These are phyloP conservation scores for Candida michaelii DNA, from an alignment of 805 yeast species.

Conservation along the genomic window DNA sequence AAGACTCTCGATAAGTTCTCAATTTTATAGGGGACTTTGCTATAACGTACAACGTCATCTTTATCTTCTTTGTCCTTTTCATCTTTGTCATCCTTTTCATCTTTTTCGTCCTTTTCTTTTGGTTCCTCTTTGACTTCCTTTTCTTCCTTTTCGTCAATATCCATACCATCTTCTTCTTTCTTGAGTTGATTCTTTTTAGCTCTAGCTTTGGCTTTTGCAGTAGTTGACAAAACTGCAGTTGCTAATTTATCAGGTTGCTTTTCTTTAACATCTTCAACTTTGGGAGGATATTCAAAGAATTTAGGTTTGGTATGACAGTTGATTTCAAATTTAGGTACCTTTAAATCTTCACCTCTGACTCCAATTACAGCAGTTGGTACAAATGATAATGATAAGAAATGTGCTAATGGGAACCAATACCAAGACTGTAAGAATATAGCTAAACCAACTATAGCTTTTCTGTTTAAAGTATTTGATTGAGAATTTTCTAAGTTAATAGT, in stretches of 20 bases:
- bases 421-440: conserved; percentile 90
- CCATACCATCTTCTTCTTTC: conserved; percentile 46
- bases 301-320: conserved; percentile 80
- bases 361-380: conserved; percentile 91
- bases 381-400: conserved; percentile 87
- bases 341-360: conserved; percentile 71
- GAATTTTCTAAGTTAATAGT: conserved; percentile 86
- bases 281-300: conserved; percentile 86
- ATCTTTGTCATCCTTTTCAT: conserved; percentile 14
- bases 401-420: conserved; percentile 98
- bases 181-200: conserved; percentile 64
- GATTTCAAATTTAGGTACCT: conserved; percentile 79
- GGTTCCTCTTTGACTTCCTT: conserved; percentile 13
- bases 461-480: conserved; percentile 86
- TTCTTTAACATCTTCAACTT: conserved; percentile 72
- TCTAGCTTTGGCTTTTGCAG: conserved; percentile 90
- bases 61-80: conserved; percentile 39
- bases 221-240: conserved; percentile 92
- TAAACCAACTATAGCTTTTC: conserved; percentile 88
- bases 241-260: conserved; percentile 86
- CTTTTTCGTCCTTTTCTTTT: conserved; percentile 11
- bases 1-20: conserved; percentile 83
- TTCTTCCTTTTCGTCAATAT: conserved; percentile 28
- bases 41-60: conserved; percentile 49
- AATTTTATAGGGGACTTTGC: conserved; percentile 66